Percentiles rank a stretch among this genome's conserved stretches.
These are phyloP conservation scores for Pseudocercospora vitis DNA, from an alignment of 2,329 filamentous ascomycete genomes.

Conservation along the genomic window DNA sequence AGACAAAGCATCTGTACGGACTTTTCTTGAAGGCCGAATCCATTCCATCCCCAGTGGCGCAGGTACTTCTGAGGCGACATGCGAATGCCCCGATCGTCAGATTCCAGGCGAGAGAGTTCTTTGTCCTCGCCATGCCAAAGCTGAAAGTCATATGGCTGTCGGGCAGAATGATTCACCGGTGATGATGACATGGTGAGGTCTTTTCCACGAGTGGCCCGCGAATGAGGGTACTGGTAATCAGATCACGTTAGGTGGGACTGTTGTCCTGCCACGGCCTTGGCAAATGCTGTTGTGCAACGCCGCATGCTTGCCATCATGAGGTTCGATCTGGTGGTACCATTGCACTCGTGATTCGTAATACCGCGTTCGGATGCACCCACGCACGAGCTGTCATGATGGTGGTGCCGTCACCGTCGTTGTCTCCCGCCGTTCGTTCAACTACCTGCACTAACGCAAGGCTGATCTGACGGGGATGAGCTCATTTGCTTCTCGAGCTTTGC, in stretches of 20 bases:
- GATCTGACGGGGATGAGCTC: background rate
- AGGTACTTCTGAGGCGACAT: background rate
- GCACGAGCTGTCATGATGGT: background rate
- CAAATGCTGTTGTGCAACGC: background rate
- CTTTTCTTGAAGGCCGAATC: background rate
- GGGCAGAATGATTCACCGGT: too few relatives aligned
- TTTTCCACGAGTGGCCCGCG: too few relatives aligned
- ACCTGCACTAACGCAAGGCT: too few relatives aligned
- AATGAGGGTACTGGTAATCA: too few relatives aligned
- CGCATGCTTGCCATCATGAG: background rate
- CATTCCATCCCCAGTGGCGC: background rate
- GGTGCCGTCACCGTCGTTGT: background rate
- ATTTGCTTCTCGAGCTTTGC: slow-evolving; percentile 8
- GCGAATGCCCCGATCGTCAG: background rate
- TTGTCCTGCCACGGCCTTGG: background rate
- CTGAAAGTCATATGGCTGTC: background rate
- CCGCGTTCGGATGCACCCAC: background rate
- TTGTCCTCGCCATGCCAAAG: background rate
- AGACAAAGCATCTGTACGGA: background rate
- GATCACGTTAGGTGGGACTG: background rate
- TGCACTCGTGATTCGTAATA: background rate
- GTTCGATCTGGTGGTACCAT: background rate
- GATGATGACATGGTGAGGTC: too few relatives aligned
- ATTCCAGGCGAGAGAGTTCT: background rate
- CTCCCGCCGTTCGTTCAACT: background rate